These are phyloP conservation scores for Albophoma yamanashiensis DNA, from an alignment of 2,329 filamentous ascomycete genomes.

Conservation along the genomic window DNA sequence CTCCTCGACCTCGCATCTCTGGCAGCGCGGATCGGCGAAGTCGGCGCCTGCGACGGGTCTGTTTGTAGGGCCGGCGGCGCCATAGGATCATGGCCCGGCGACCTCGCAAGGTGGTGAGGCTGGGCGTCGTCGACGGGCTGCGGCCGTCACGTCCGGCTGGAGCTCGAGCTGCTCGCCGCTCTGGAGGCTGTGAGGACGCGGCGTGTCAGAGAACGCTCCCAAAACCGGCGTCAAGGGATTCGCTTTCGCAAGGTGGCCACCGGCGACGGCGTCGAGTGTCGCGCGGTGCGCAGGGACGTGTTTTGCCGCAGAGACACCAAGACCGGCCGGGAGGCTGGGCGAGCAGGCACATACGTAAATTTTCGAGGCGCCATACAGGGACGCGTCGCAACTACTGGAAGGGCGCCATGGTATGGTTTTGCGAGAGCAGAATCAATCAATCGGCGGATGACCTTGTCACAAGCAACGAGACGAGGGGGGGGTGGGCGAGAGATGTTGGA, in stretches of 20 bases:
- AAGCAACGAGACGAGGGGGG: background rate
- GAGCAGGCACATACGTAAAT: background rate
- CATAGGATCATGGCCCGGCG: slow-evolving; percentile 4
- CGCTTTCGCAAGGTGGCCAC: background rate
- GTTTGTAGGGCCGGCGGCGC: background rate
- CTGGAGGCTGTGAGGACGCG: background rate
- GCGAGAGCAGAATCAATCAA: background rate
- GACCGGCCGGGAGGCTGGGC: background rate
- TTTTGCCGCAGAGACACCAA: background rate
- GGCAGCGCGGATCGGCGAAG: slow-evolving; percentile 1
- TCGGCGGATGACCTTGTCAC: background rate
- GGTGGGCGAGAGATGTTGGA: background rate
- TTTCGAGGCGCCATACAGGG: background rate
- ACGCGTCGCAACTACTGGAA: background rate
- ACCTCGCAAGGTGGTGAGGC: slow-evolving; percentile 7
- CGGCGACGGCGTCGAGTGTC: background rate
- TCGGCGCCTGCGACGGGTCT: slow-evolving; percentile 1
- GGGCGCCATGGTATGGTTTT: background rate
- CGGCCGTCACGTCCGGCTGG: slow-evolving; percentile 3
- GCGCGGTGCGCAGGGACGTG: background rate
- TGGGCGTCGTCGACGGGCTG: slow-evolving; percentile 12
- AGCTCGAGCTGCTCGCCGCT: slow-evolving; percentile 6
- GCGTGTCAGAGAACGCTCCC: background rate
- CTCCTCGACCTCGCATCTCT: slow-evolving; percentile 4
- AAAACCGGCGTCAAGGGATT: background rate